These are phyloP conservation scores for Priceomyces carsonii DNA, from an alignment of 805 yeast species.

Conservation along the genomic window DNA sequence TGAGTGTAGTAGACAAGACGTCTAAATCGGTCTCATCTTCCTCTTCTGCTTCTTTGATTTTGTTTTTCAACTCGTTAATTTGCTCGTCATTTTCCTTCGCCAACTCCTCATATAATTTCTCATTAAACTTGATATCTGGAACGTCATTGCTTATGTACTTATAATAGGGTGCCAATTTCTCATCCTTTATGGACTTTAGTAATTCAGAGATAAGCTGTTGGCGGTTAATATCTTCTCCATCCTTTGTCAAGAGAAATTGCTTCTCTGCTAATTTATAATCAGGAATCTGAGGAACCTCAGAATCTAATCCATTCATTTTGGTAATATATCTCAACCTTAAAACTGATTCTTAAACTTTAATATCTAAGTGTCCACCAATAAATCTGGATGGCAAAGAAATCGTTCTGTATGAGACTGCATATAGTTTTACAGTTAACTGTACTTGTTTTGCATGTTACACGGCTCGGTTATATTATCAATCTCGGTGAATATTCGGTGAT, in stretches of 20 bases:
- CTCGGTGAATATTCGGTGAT: too few species aligned
- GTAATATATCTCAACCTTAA: neutral
- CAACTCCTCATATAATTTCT: slow-evolving; percentile 52
- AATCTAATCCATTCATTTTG: slow-evolving; percentile 38
- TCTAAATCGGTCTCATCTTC: slow-evolving; percentile 89
- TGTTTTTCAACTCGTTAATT: slow-evolving; percentile 53
- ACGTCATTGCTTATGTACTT: slow-evolving; percentile 50
- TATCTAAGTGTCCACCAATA: too few species aligned
- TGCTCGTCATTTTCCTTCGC: slow-evolving; percentile 53
- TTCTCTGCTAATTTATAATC: slow-evolving; percentile 80
- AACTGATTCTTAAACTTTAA: too few species aligned
- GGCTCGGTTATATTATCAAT: too few species aligned
- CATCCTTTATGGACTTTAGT: slow-evolving; percentile 52
- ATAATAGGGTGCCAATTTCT: slow-evolving; percentile 83
- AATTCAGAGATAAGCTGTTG: slow-evolving; percentile 46
- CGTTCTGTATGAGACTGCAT: too few species aligned
- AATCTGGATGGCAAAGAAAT: slow-evolving; percentile 4
- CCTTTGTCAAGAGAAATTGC: slow-evolving; percentile 61
- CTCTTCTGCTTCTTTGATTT: slow-evolving; percentile 53
- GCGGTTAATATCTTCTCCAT: slow-evolving; percentile 37
- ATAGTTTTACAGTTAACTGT: too few species aligned
- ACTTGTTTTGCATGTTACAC: too few species aligned
- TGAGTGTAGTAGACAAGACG: slow-evolving; percentile 70
- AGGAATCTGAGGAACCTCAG: slow-evolving; percentile 66
- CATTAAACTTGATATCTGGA: slow-evolving; percentile 57